phyloP scores from a whole-genome alignment of 345 rosid genomes.

The Salix brachista region DNA sequence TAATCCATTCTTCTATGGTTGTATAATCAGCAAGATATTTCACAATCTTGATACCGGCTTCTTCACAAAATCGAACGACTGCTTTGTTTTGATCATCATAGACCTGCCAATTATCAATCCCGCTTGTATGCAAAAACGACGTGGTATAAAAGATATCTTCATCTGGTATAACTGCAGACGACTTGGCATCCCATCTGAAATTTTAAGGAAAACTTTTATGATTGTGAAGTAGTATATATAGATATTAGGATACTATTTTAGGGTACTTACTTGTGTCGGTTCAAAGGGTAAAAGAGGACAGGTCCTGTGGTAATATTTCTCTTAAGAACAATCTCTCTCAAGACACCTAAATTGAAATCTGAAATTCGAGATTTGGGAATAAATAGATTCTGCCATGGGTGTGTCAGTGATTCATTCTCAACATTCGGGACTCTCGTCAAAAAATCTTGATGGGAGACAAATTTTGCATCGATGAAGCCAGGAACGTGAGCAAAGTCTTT shows the following conservation, averaged over 20 bases:
- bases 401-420: not conserved
- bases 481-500: not conserved
- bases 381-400: slow-evolving; percentile 32
- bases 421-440: slow-evolving; percentile 12
- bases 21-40: slow-evolving; percentile 15
- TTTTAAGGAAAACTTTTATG: not conserved
- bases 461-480: not conserved
- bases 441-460: slow-evolving; percentile 12
- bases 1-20: slow-evolving; percentile 15
- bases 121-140: slow-evolving; percentile 6
- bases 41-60: slow-evolving; percentile 9
- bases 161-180: slow-evolving; percentile 22
- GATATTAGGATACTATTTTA: not conserved
- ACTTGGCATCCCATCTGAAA: slow-evolving; percentile 21
- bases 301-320: slow-evolving; percentile 19
- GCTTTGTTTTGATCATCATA: slow-evolving; percentile 16
- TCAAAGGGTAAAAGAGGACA: slow-evolving; percentile 23
- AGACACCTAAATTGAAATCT: slow-evolving; percentile 7
- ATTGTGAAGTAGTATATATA: not conserved
- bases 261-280: slow-evolving; percentile 14
- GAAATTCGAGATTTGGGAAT: slow-evolving; percentile 18
- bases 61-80: slow-evolving; percentile 6
- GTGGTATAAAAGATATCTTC: slow-evolving; percentile 20
- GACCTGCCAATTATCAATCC: slow-evolving; percentile 3
- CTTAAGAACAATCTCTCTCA: slow-evolving; percentile 20